These are phyloP conservation scores for Sporothrix schenckii DNA, from an alignment of 2,329 filamentous ascomycete species.

Conservation along the genomic window DNA sequence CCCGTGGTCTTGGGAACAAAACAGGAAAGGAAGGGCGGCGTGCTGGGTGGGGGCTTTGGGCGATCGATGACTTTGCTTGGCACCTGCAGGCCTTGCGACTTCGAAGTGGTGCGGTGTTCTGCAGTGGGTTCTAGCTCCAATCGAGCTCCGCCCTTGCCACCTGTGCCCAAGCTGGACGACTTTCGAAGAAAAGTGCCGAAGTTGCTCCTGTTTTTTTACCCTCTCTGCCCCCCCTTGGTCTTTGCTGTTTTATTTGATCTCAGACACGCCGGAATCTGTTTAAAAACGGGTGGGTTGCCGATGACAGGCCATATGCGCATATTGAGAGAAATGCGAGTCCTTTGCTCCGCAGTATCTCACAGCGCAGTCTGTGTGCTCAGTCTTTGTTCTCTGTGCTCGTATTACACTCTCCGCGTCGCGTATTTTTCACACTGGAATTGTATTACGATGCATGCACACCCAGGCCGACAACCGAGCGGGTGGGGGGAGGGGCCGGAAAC, in stretches of 20 bases:
- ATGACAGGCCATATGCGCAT: slow-evolving; percentile 1
- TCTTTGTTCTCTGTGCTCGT: slow-evolving; percentile 4
- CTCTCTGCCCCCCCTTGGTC: too few species aligned
- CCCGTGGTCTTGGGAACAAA: neutral
- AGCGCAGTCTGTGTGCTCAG: slow-evolving; percentile 1
- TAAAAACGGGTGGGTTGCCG: too few species aligned
- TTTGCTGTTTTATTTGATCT: too few species aligned
- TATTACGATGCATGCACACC: neutral
- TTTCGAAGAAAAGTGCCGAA: too few species aligned
- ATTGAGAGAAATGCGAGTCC: neutral
- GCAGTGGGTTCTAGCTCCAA: slow-evolving; percentile 10
- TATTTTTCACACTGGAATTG: neutral
- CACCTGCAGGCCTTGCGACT: neutral
- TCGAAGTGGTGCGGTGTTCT: neutral
- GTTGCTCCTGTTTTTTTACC: too few species aligned
- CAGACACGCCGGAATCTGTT: too few species aligned
- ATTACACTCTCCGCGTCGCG: slow-evolving; percentile 7
- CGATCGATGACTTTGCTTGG: neutral
- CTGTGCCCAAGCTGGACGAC: too few species aligned
- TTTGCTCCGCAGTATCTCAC: neutral
- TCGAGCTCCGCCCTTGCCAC: too few species aligned
- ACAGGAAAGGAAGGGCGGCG: slow-evolving; percentile 8
- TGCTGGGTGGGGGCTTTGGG: neutral
- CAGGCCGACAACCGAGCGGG: slow-evolving; percentile 17
- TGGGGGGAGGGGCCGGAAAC: neutral